Conservation (phyloP, 2,329 filamentous ascomycete genomes). For the Westerdykella sp. region DNA sequence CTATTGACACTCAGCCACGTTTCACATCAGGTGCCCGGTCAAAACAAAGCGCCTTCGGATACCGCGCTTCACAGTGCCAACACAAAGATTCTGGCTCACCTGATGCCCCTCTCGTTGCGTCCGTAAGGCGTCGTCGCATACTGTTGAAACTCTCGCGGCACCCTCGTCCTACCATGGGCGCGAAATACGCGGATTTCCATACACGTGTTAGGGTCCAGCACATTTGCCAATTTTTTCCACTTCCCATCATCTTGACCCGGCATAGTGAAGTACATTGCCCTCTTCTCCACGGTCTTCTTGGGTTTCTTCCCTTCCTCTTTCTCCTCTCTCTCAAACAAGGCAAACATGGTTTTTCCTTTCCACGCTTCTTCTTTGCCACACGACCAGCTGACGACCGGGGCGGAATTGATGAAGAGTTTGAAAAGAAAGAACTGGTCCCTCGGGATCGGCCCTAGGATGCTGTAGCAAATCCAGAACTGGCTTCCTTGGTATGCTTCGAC, state of each 20-base stretch:
- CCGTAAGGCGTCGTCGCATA: conserved; percentile 18
- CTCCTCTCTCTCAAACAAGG: conserved; percentile 33
- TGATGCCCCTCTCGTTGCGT: conserved; percentile 17
- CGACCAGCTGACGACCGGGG: conserved; percentile 40
- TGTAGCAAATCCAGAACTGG: conserved; percentile 43
- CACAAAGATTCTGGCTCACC: conserved; percentile 18
- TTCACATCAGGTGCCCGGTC: neutral
- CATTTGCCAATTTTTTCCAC: conserved; percentile 9
- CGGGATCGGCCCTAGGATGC: conserved; percentile 25
- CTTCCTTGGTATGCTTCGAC: conserved; percentile 31
- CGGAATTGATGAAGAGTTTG: conserved; percentile 41
- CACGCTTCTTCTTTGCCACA: conserved; percentile 39
- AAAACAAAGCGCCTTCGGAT: too few relatives aligned
- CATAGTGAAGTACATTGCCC: conserved; percentile 36
- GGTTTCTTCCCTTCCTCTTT: conserved; percentile 23
- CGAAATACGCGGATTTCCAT: conserved; percentile 42
- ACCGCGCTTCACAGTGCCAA: too few relatives aligned
- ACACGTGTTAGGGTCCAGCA: conserved; percentile 20
- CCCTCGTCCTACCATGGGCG: conserved; percentile 36
- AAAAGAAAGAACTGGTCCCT: conserved; percentile 38
- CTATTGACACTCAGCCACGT: conserved; percentile 19
- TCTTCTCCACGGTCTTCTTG: conserved; percentile 35
- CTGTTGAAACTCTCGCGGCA: conserved; percentile 23
- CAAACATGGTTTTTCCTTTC: conserved; percentile 43
- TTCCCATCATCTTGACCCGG: conserved; percentile 7